Evolutionary conservation across 306 rosid genomes (phyloP).

Genomic region (Rubus parviflorus): DNA sequence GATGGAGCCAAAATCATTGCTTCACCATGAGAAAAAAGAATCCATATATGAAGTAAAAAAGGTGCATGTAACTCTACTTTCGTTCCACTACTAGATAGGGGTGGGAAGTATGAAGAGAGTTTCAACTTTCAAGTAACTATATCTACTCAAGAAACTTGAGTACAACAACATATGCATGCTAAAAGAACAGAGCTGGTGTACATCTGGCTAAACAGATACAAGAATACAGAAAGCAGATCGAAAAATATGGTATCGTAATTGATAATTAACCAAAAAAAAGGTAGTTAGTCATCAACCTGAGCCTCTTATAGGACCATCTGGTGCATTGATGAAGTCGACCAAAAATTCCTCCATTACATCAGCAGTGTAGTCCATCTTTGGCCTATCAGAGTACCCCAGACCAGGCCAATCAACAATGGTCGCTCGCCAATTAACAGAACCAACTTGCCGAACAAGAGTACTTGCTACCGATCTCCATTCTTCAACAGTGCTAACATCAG

Average conservation of each 20-base stretch:
- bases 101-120: slow-evolving; percentile 8
- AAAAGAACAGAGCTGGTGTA: neutral
- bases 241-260: neutral
- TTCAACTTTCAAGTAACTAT: neutral
- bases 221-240: neutral
- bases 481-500: slow-evolving; percentile 96
- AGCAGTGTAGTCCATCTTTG: slow-evolving; percentile 81
- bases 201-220: neutral
- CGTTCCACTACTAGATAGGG: neutral
- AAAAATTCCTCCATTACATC: slow-evolving; percentile 80
- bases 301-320: slow-evolving; percentile 60
- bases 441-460: slow-evolving; percentile 62
- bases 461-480: slow-evolving; percentile 91
- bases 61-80: neutral
- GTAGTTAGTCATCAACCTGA: slow-evolving; percentile 48
- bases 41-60: neutral
- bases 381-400: slow-evolving; percentile 87
- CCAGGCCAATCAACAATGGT: slow-evolving; percentile 99
- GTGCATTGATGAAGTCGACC: slow-evolving; percentile 79
- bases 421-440: slow-evolving; percentile 64
- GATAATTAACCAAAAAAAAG: neutral
- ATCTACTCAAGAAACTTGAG: neutral
- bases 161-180: slow-evolving; percentile 2
- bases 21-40: neutral
- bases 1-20: neutral